Evolutionary conservation across 352 stramenopile genomes (phyloP).

Genomic region (Globisporangium apiculatum): DNA sequence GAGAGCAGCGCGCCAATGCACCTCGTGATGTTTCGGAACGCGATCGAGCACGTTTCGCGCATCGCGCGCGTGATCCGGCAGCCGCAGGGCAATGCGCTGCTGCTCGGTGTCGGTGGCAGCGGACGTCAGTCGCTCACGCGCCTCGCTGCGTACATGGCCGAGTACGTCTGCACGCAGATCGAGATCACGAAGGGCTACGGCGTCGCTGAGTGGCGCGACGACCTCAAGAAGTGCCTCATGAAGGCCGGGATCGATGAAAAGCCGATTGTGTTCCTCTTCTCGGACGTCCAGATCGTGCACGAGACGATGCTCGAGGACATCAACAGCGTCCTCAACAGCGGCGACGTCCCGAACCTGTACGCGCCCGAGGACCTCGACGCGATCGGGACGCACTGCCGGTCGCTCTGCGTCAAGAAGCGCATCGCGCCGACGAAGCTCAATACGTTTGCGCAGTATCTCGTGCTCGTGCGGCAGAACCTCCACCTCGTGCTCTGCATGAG

Average conservation of each 20-base stretch:
- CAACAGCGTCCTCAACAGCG: conserved; percentile 94
- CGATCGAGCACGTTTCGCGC: conserved; percentile 82
- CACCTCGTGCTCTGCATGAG: conserved; percentile 92
- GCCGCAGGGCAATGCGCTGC: conserved; percentile 84
- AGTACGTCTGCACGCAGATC: conserved; percentile 90
- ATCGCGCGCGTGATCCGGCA: conserved; percentile 80
- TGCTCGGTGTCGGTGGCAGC: conserved; percentile 92
- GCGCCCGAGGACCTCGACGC: conserved; percentile 88
- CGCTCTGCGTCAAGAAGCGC: conserved; percentile 88
- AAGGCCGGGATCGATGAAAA: conserved; percentile 91
- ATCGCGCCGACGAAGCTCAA: conserved; percentile 92
- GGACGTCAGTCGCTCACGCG: conserved; percentile 89
- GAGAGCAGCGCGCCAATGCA: conserved; percentile 85
- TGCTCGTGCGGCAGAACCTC: conserved; percentile 90
- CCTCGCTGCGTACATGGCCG: conserved; percentile 90
- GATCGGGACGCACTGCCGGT: conserved; percentile 88
- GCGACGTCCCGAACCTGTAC: conserved; percentile 94
- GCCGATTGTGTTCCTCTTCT: conserved; percentile 92
- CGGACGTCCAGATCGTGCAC: conserved; percentile 92
- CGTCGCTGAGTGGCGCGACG: conserved; percentile 90
- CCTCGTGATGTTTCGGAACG: conserved; percentile 86
- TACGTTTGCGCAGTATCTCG: conserved; percentile 91
- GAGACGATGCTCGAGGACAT: conserved; percentile 95
- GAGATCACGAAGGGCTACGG: conserved; percentile 95
- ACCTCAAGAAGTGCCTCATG: conserved; percentile 91